phyloP scores from a whole-genome alignment of 345 rosid species.

The Lumnitzera littorea region DNA sequence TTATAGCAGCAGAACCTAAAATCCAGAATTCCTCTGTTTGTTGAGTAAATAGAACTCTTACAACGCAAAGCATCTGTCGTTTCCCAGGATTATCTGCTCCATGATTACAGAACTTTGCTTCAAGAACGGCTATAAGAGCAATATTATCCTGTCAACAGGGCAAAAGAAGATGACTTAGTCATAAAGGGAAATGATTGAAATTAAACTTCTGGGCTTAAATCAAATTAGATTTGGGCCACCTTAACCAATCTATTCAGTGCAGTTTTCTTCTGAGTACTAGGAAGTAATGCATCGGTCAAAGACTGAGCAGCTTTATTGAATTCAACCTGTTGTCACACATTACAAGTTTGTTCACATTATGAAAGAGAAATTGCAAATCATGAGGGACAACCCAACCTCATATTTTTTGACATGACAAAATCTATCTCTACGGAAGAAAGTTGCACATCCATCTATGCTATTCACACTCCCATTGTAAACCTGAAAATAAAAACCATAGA shows the following conservation, averaged over 20 bases:
- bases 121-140: slow-evolving; percentile 84
- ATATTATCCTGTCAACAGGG: slow-evolving; percentile 64
- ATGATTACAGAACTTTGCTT: slow-evolving; percentile 84
- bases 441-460: slow-evolving; percentile 90
- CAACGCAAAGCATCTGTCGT: slow-evolving; percentile 93
- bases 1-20: not conserved
- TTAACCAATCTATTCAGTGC: slow-evolving; percentile 85
- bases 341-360: not conserved
- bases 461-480: slow-evolving; percentile 55
- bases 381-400: slow-evolving; percentile 45
- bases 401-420: slow-evolving; percentile 98
- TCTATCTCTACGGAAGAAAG: slow-evolving; percentile 87
- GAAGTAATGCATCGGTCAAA: slow-evolving; percentile 82
- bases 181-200: not conserved
- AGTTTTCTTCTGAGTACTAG: slow-evolving; percentile 71
- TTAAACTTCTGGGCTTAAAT: not conserved
- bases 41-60: slow-evolving; percentile 22
- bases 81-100: slow-evolving; percentile 79
- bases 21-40: too few relatives aligned
- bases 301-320: slow-evolving; percentile 99
- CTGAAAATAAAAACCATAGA: slow-evolving; percentile 28
- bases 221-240: slow-evolving; percentile 27
- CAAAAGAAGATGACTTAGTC: slow-evolving; percentile 4
- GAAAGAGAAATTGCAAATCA: slow-evolving; percentile 3
- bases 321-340: slow-evolving; percentile 58